phyloP scores from a whole-genome alignment of 2,329 filamentous ascomycete species.

The Ophiosphaerella narmari region DNA sequence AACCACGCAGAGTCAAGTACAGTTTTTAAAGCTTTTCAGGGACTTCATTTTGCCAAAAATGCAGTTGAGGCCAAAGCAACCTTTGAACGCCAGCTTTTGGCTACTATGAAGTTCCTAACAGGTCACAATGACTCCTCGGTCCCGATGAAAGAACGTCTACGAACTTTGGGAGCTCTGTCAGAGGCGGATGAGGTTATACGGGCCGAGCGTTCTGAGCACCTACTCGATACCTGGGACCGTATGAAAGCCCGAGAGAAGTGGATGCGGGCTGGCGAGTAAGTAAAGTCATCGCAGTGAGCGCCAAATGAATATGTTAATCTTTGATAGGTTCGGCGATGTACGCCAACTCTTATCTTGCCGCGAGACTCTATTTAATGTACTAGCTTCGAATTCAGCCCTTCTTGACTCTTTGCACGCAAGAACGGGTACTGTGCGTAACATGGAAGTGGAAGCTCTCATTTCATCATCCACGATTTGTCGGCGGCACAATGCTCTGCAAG shows the following conservation, averaged over 20 bases:
- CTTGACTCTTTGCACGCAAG: slow-evolving; percentile 65
- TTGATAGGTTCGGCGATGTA: slow-evolving; percentile 72
- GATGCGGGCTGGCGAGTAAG: slow-evolving; percentile 82
- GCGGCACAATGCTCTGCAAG: slow-evolving; percentile 80
- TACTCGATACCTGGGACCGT: slow-evolving; percentile 64
- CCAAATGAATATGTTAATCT: neutral
- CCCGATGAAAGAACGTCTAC: slow-evolving; percentile 30
- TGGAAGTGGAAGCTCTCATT: slow-evolving; percentile 78
- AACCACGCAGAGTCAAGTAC: slow-evolving; percentile 68
- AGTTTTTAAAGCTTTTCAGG: slow-evolving; percentile 81
- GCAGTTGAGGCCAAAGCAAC: slow-evolving; percentile 58
- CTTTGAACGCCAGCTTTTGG: slow-evolving; percentile 65
- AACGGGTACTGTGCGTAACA: slow-evolving; percentile 66
- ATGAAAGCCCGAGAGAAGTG: slow-evolving; percentile 72
- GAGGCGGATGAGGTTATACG: slow-evolving; percentile 81
- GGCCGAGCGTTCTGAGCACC: slow-evolving; percentile 61
- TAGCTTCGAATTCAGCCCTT: slow-evolving; percentile 72
- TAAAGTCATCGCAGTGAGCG: slow-evolving; percentile 7
- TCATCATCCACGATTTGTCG: slow-evolving; percentile 76
- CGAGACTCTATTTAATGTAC: slow-evolving; percentile 78
- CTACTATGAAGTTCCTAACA: slow-evolving; percentile 48
- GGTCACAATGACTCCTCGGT: slow-evolving; percentile 31
- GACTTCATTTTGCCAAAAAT: slow-evolving; percentile 70
- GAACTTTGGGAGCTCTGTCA: slow-evolving; percentile 69
- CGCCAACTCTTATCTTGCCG: slow-evolving; percentile 80